Base-by-base conservation (phyloP, 495 filamentous ascomycete genomes). In the Aspergillus leporis region DNA sequence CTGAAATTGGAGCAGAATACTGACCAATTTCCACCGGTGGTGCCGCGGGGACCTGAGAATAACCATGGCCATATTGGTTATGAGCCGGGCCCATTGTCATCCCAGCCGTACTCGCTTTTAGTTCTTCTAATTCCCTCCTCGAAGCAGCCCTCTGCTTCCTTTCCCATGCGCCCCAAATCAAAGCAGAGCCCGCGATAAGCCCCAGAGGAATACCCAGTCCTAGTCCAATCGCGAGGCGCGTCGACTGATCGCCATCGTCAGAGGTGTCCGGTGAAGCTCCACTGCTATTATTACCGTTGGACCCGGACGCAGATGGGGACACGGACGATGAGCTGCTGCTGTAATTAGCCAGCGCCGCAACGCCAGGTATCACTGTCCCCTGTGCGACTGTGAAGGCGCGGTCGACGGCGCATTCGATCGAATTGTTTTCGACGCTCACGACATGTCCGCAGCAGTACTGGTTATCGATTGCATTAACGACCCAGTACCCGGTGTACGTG, bases 131-230 rank as follows among this genome's bases (percentile, higher is more conserved):
- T n/a, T 53, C 51, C 14, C 34, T 53, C 18, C 16, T 31, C n/a
- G 51, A 36, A n/a, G 34, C 25, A n/a, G 51, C 31, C 3, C 51
- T n/a, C 43, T 53, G 46, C 8, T 47, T 53, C 38, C 58, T 25
- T 22, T 60, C 58, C 41, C 51, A 54, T 3, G 38, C 32, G 3
- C 38, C 51, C 58, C 58, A 60, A 13, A 52, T 36, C 28, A 54
- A 34, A 18, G 50, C 50, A 5, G 58, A 30, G 6, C 40, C 18
- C 0, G 58, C 51, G 3, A 60, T 25, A 9, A 60, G 41, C 22
- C 50, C 58, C 1, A 60, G 41, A 0, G 58, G 58, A 13, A 60
- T n/a, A 53, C 58, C 51, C 19, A 54, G 36, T 13, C 58, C 58
- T 0, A 52, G 21, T 18, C 58, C 58, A 23, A 60, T 60, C 13